phyloP scores from a whole-genome alignment of 352 stramenopile species.

The Globisporangium lucens region DNA sequence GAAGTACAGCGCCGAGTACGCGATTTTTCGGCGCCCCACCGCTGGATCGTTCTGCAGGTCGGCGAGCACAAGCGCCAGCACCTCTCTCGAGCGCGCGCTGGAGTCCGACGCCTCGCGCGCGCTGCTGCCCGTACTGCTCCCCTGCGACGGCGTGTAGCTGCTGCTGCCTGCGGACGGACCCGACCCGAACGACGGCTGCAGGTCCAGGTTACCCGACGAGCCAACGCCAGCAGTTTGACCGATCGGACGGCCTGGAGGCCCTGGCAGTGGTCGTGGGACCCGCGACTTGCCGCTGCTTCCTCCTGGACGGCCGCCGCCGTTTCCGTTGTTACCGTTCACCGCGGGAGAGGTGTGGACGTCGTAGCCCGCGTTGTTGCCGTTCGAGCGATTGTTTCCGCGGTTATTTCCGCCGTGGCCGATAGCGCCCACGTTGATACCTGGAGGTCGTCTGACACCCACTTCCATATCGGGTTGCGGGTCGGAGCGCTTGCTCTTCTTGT shows the following conservation, averaged over 20 bases:
- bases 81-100: slow-evolving; percentile 34
- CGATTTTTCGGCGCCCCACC: slow-evolving; percentile 49
- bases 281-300: background rate
- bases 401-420: slow-evolving; percentile 8
- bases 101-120: slow-evolving; percentile 21
- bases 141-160: slow-evolving; percentile 16
- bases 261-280: background rate
- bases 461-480: background rate
- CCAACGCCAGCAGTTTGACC: background rate
- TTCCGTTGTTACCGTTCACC: background rate
- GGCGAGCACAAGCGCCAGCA: slow-evolving; percentile 54
- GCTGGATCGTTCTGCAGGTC: slow-evolving; percentile 65
- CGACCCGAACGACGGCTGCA: slow-evolving; percentile 3
- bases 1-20: slow-evolving; percentile 76
- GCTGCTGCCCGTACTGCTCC: slow-evolving; percentile 14
- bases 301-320: background rate
- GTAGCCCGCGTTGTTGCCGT: slow-evolving; percentile 5
- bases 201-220: background rate
- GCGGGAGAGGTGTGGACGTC: slow-evolving; percentile 21
- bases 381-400: background rate
- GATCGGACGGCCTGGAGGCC: background rate
- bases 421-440: background rate
- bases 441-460: background rate
- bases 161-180: slow-evolving; percentile 12
- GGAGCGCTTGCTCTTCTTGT: slow-evolving; percentile 17